phyloP scores from a whole-genome alignment of 805 yeast genomes.

The Ogataea trehalophila region DNA sequence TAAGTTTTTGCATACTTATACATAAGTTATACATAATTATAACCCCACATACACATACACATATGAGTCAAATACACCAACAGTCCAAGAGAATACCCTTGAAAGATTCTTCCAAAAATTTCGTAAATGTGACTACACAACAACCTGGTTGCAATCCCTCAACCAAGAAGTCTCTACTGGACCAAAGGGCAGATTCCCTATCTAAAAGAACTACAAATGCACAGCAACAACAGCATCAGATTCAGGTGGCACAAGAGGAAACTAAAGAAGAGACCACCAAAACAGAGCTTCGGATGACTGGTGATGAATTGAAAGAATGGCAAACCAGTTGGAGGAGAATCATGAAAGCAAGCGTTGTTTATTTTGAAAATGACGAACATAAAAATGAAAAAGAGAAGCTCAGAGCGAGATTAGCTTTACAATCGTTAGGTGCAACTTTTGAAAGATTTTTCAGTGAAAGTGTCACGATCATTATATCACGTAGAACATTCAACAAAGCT shows the following conservation, averaged over 20 bases:
- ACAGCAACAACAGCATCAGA: background rate
- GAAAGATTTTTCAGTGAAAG: slow-evolving; percentile 55
- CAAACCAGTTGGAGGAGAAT: slow-evolving; percentile 55
- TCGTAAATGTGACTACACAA: slow-evolving; percentile 19
- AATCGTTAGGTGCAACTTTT: slow-evolving; percentile 50
- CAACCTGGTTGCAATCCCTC: slow-evolving; percentile 7
- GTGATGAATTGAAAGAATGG: slow-evolving; percentile 48
- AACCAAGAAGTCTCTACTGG: slow-evolving; percentile 15
- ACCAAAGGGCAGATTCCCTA: slow-evolving; percentile 17
- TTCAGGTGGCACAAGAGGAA: slow-evolving; percentile 1
- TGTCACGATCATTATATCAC: slow-evolving; percentile 75
- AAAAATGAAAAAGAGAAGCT: slow-evolving; percentile 31
- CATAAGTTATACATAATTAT: no score
- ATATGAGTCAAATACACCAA: slow-evolving; percentile 12
- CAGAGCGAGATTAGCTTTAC: slow-evolving; percentile 31
- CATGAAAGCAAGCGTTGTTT: slow-evolving; percentile 51
- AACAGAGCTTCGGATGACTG: slow-evolving; percentile 22
- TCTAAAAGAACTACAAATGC: slow-evolving; percentile 2
- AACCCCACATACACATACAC: no score
- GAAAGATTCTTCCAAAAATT: slow-evolving; percentile 26
- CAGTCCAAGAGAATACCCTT: slow-evolving; percentile 20
- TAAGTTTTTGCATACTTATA: background rate
- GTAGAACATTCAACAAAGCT: slow-evolving; percentile 43
- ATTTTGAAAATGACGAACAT: slow-evolving; percentile 45
- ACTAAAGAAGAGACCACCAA: slow-evolving; percentile 10